Evolutionary conservation across 2,329 filamentous ascomycete genomes (phyloP).

Genomic region (Blastomyces silverae): DNA sequence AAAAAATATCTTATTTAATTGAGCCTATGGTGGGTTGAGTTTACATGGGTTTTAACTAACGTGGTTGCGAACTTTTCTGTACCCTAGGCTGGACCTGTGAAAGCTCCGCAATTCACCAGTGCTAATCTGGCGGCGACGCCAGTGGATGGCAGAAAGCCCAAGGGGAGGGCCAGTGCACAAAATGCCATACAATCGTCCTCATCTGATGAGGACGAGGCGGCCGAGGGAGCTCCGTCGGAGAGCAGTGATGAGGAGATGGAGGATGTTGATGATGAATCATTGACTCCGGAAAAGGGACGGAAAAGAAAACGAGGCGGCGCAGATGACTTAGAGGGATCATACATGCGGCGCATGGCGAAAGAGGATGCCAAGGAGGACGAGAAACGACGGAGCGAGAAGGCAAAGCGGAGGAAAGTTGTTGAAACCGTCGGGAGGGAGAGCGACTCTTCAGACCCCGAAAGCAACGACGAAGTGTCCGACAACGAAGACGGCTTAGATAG

Average conservation of each 20-base stretch:
- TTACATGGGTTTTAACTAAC: no score
- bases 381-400: slow-evolving; percentile 32
- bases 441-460: slow-evolving; percentile 22
- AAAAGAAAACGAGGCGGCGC: slow-evolving; percentile 51
- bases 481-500: slow-evolving; percentile 34
- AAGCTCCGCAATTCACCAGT: slow-evolving; percentile 27
- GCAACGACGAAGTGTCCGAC: slow-evolving; percentile 26
- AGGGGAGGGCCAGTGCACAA: background rate
- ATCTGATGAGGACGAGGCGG: slow-evolving; percentile 24
- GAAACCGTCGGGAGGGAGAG: slow-evolving; percentile 35
- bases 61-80: background rate
- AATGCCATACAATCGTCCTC: slow-evolving; percentile 16
- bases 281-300: slow-evolving; percentile 29
- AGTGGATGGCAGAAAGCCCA: background rate
- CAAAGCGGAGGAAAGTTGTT: slow-evolving; percentile 34
- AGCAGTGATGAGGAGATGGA: slow-evolving; percentile 29
- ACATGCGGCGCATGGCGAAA: slow-evolving; percentile 41
- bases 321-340: slow-evolving; percentile 42
- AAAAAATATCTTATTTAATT: no score
- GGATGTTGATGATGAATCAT: slow-evolving; percentile 46
- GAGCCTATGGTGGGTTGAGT: no score
- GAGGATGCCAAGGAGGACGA: slow-evolving; percentile 37
- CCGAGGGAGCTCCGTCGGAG: slow-evolving; percentile 24
- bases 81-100: slow-evolving; percentile 37
- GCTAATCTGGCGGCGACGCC: background rate